These are phyloP conservation scores for Capronia coronata DNA, from an alignment of 2,329 filamentous ascomycete species.

Conservation along the genomic window DNA sequence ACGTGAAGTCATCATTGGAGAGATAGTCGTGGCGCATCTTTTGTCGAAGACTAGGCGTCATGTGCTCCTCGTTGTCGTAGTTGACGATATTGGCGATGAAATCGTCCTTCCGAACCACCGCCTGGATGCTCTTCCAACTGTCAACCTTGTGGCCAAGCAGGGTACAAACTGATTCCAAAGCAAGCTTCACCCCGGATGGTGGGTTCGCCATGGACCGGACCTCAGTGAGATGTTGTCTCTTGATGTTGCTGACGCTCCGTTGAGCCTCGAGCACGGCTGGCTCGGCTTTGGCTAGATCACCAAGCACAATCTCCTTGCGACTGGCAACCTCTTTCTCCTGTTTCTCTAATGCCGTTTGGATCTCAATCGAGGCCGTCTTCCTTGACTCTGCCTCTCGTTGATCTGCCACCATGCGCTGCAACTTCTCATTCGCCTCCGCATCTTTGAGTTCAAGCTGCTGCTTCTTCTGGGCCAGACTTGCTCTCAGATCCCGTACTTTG, in stretches of 20 bases:
- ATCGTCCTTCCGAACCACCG: conserved; percentile 81
- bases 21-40: conserved; percentile 93
- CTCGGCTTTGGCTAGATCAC: conserved; percentile 83
- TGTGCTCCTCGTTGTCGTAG: conserved; percentile 91
- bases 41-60: conserved; percentile 73
- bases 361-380: conserved; percentile 79
- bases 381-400: conserved; percentile 90
- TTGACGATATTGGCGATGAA: conserved; percentile 98
- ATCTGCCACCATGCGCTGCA: conserved; percentile 94
- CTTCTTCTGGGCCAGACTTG: conserved; percentile 90
- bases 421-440: conserved; percentile 90
- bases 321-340: conserved; percentile 82
- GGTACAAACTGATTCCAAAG: conserved; percentile 93
- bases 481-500: conserved; percentile 87
- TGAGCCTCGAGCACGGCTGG: conserved; percentile 89
- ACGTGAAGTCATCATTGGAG: conserved; percentile 90
- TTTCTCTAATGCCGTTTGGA: conserved; percentile 77
- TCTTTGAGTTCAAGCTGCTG: conserved; percentile 88
- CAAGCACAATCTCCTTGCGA: conserved; percentile 75
- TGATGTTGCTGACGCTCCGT: conserved; percentile 97
- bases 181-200: conserved; percentile 80
- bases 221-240: conserved; percentile 93
- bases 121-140: conserved; percentile 87
- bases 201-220: conserved; percentile 95
- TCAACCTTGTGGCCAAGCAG: conserved; percentile 82